phyloP scores from a whole-genome alignment of 2,329 filamentous ascomycete species.

The Scleromitrula shiraiana region DNA sequence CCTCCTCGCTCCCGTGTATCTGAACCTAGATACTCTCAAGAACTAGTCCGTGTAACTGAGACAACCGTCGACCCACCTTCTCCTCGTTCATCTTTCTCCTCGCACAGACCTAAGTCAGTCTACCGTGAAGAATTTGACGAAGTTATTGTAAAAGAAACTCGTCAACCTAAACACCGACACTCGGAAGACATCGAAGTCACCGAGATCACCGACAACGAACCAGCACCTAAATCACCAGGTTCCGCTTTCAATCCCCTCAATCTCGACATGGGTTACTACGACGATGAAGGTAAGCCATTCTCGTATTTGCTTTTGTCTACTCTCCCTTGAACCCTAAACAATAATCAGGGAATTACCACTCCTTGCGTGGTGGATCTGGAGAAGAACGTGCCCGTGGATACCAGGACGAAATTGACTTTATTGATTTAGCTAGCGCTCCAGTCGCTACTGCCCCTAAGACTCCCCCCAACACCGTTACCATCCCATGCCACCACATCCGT shows the following conservation, averaged over 20 bases:
- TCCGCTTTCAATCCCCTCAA: slow-evolving; percentile 15
- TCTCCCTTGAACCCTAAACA: slow-evolving; percentile 21
- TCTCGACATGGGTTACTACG: slow-evolving; percentile 70
- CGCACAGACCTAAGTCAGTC: slow-evolving; percentile 14
- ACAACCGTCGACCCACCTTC: slow-evolving; percentile 31
- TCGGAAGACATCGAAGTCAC: slow-evolving; percentile 23
- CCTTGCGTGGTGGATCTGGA: slow-evolving; percentile 55
- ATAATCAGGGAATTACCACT: slow-evolving; percentile 58
- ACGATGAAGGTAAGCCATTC: slow-evolving; percentile 48
- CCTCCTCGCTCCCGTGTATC: slow-evolving; percentile 35
- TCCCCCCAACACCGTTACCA: slow-evolving; percentile 79
- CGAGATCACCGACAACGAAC: slow-evolving; percentile 20
- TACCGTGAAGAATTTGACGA: slow-evolving; percentile 14
- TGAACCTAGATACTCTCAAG: slow-evolving; percentile 24
- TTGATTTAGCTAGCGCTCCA: slow-evolving; percentile 10
- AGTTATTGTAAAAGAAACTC: slow-evolving; percentile 25
- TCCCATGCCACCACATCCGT: slow-evolving; percentile 99
- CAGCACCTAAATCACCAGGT: slow-evolving; percentile 14
- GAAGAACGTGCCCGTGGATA: background rate
- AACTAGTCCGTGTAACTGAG: slow-evolving; percentile 23
- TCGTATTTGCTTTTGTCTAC: slow-evolving; percentile 9
- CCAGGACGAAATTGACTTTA: slow-evolving; percentile 11
- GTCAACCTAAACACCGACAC: slow-evolving; percentile 16
- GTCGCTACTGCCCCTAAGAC: slow-evolving; percentile 19
- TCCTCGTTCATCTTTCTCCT: slow-evolving; percentile 26